Evolutionary conservation across 2,329 filamentous ascomycete genomes (phyloP).

Genomic region (Xylaria sp.): DNA sequence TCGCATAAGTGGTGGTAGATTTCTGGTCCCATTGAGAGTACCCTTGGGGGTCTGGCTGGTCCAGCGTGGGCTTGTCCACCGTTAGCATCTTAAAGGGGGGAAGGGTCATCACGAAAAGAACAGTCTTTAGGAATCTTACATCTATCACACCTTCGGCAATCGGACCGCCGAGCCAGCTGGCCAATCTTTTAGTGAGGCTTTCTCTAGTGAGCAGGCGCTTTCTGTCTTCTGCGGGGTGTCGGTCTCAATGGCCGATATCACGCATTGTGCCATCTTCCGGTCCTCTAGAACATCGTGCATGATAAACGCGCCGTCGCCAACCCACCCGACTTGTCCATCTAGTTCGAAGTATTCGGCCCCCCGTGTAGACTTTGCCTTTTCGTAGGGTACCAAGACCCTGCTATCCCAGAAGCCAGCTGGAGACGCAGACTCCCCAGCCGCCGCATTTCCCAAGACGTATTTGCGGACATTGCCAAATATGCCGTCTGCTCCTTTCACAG

Average conservation of each 20-base stretch:
- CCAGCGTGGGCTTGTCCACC: conserved; percentile 1
- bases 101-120: conserved; percentile 1
- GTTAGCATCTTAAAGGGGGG: neutral
- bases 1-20: conserved; percentile 7
- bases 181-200: neutral
- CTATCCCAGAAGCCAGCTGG: conserved; percentile 8
- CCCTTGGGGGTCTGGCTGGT: conserved; percentile 7
- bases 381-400: conserved; percentile 1
- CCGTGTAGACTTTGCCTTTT: neutral
- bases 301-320: conserved; percentile 8
- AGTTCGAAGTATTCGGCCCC: conserved; percentile 1
- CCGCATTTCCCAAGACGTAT: conserved; percentile 6
- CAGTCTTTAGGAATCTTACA: neutral
- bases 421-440: conserved; percentile 1
- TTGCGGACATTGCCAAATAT: conserved; percentile 19
- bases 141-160: conserved; percentile 5
- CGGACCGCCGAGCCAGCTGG: neutral
- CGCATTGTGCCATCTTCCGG: conserved; percentile 5
- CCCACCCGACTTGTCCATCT: conserved; percentile 1
- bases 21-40: conserved; percentile 19
- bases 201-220: conserved; percentile 3
- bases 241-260: conserved; percentile 9
- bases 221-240: neutral
- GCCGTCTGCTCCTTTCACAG: conserved; percentile 26
- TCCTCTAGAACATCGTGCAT: conserved; percentile 13